Conservation (phyloP, 306 rosid species). For the Cucurbita maxima region DNA sequence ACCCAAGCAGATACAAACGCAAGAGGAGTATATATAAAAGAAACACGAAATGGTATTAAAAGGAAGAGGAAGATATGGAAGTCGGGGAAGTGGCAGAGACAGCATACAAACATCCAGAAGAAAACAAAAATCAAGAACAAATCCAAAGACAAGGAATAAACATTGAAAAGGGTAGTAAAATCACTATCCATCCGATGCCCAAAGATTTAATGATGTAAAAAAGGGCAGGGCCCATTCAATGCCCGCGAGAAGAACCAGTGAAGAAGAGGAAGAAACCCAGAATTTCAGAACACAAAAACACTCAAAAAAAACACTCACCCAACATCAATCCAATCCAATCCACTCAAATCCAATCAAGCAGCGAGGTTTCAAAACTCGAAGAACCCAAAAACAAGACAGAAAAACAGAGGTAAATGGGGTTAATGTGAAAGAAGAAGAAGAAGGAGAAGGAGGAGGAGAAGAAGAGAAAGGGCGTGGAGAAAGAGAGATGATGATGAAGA, state of each 20-base stretch:
- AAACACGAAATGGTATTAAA: conserved; percentile 13
- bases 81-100: conserved; percentile 11
- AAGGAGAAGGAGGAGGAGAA: background rate
- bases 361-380: background rate
- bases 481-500: conserved; percentile 43
- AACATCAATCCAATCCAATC: conserved; percentile 11
- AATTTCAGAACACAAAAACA: background rate
- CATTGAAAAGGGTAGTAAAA: conserved; percentile 59
- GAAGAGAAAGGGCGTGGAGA: conserved; percentile 1
- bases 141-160: conserved; percentile 59
- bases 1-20: conserved; percentile 36
- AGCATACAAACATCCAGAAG: conserved; percentile 39
- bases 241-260: background rate
- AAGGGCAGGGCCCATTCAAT: conserved; percentile 16
- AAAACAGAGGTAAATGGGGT: background rate
- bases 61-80: background rate
- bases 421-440: conserved; percentile 4
- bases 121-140: conserved; percentile 56
- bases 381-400: background rate
- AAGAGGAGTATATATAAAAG: background rate
- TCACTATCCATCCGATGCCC: conserved; percentile 32
- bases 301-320: conserved; percentile 11
- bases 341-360: background rate
- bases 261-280: background rate
- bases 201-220: conserved; percentile 14